These are phyloP conservation scores for Lathyrus tuberosus DNA, from an alignment of 306 rosid species.

Conservation along the genomic window DNA sequence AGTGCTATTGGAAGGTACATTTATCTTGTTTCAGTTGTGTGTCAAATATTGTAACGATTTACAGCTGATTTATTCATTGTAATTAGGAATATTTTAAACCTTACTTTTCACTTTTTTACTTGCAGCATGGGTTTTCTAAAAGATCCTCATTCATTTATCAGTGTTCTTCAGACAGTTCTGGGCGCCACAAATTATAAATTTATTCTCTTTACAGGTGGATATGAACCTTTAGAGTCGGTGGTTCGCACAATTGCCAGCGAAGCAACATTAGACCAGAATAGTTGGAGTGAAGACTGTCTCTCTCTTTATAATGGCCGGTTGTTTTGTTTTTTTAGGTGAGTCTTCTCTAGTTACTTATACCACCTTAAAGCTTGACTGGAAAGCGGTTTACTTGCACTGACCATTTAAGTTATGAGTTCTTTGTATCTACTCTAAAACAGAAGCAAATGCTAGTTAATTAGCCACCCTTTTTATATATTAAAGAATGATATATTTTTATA, in stretches of 20 bases:
- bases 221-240: slow-evolving; percentile 60
- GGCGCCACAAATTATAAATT: slow-evolving; percentile 60
- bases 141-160: slow-evolving; percentile 60
- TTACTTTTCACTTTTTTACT: slow-evolving; percentile 30
- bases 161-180: slow-evolving; percentile 59
- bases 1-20: slow-evolving; percentile 80
- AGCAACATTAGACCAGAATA: slow-evolving; percentile 46
- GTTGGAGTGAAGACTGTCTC: slow-evolving; percentile 55
- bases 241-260: slow-evolving; percentile 47
- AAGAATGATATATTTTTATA: slow-evolving; percentile 29
- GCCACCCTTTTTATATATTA: background rate
- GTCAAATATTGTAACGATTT: slow-evolving; percentile 8
- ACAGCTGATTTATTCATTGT: slow-evolving; percentile 11
- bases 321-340: slow-evolving; percentile 77
- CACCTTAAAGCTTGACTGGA: slow-evolving; percentile 6
- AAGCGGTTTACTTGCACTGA: slow-evolving; percentile 17
- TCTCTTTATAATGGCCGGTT: slow-evolving; percentile 53
- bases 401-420: slow-evolving; percentile 1
- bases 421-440: background rate
- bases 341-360: slow-evolving; percentile 22
- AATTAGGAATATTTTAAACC: slow-evolving; percentile 16
- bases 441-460: slow-evolving; percentile 1
- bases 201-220: slow-evolving; percentile 78
- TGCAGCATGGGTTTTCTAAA: slow-evolving; percentile 86
- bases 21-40: slow-evolving; percentile 35